Evolutionary conservation across 768 basidiomycete species (phyloP).

Genomic region (Suillus subaureus): DNA sequence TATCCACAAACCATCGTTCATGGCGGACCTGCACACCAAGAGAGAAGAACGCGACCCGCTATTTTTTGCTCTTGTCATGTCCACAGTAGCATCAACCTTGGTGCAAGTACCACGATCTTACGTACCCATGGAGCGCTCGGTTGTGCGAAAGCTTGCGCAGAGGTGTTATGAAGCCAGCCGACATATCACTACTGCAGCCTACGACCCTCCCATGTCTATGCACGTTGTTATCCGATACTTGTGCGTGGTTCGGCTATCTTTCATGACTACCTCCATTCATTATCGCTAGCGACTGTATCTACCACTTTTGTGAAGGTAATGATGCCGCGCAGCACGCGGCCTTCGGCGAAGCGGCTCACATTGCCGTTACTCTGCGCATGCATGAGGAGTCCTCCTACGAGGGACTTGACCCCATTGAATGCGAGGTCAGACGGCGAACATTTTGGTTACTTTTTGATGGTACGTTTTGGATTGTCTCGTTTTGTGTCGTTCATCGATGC

Average conservation of each 20-base stretch:
- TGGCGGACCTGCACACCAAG: slow-evolving; percentile 81
- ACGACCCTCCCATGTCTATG: slow-evolving; percentile 82
- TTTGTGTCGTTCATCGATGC: slow-evolving; percentile 10
- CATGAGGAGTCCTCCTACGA: slow-evolving; percentile 87
- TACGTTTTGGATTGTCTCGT: slow-evolving; percentile 35
- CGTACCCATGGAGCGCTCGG: slow-evolving; percentile 81
- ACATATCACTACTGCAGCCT: slow-evolving; percentile 76
- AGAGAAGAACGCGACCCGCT: slow-evolving; percentile 87
- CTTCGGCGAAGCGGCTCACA: slow-evolving; percentile 85
- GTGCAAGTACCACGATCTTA: slow-evolving; percentile 89
- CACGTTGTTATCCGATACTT: slow-evolving; percentile 89
- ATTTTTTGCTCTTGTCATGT: slow-evolving; percentile 90
- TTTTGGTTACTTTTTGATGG: slow-evolving; percentile 93
- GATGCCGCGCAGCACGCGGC: slow-evolving; percentile 87
- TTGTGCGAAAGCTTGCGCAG: slow-evolving; percentile 83
- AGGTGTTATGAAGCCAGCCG: slow-evolving; percentile 82
- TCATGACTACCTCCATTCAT: slow-evolving; percentile 11
- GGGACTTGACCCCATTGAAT: slow-evolving; percentile 83
- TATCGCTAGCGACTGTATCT: slow-evolving; percentile 67
- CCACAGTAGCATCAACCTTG: slow-evolving; percentile 82
- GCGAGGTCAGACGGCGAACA: slow-evolving; percentile 79
- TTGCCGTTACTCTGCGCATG: slow-evolving; percentile 80
- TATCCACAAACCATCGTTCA: slow-evolving; percentile 88
- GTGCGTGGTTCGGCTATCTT: slow-evolving; percentile 46
- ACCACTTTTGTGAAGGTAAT: slow-evolving; percentile 88